Percentiles rank a stretch among this genome's conserved stretches.
Evolutionary conservation across 306 rosid species (phyloP).

Genomic region (Vigna hirtella): DNA sequence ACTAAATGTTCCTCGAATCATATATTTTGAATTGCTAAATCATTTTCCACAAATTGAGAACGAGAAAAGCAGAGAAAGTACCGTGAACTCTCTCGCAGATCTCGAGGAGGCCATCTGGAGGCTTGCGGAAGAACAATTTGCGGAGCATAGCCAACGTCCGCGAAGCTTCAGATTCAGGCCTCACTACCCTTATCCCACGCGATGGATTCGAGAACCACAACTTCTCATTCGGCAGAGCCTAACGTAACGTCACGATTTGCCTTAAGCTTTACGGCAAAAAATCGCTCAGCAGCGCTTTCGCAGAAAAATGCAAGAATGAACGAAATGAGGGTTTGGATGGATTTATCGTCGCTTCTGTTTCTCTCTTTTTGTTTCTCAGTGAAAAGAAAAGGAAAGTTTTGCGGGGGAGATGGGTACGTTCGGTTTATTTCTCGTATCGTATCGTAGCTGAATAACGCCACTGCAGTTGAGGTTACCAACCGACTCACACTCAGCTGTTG

Average conservation of each 20-base stretch:
- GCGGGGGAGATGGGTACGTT: slow-evolving; percentile 43
- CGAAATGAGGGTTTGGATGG: slow-evolving; percentile 43
- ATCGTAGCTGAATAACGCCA: slow-evolving; percentile 27
- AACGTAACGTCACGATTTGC: neutral
- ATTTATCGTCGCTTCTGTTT: slow-evolving; percentile 22
- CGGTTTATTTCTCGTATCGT: slow-evolving; percentile 15
- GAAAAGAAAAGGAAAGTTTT: slow-evolving; percentile 24
- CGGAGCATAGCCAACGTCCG: slow-evolving; percentile 76
- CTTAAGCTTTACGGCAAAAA: slow-evolving; percentile 33
- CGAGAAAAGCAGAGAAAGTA: slow-evolving; percentile 42
- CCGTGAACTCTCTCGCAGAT: slow-evolving; percentile 89
- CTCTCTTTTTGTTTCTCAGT: slow-evolving; percentile 26
- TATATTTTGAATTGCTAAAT: slow-evolving; percentile 1
- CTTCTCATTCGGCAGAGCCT: slow-evolving; percentile 5
- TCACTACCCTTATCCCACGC: slow-evolving; percentile 19
- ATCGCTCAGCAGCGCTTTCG: slow-evolving; percentile 21
- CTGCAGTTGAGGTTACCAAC: slow-evolving; percentile 45
- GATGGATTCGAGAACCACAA: slow-evolving; percentile 10
- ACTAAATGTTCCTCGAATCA: slow-evolving; percentile 28
- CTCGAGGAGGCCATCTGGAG: slow-evolving; percentile 95
- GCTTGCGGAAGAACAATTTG: slow-evolving; percentile 87
- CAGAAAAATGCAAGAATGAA: slow-evolving; percentile 23
- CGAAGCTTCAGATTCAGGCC: slow-evolving; percentile 42
- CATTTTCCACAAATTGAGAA: slow-evolving; percentile 15
- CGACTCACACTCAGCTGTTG: slow-evolving; percentile 47